Evolutionary conservation across 345 rosid genomes (phyloP).

Genomic region (Linum usitatissimum): DNA sequence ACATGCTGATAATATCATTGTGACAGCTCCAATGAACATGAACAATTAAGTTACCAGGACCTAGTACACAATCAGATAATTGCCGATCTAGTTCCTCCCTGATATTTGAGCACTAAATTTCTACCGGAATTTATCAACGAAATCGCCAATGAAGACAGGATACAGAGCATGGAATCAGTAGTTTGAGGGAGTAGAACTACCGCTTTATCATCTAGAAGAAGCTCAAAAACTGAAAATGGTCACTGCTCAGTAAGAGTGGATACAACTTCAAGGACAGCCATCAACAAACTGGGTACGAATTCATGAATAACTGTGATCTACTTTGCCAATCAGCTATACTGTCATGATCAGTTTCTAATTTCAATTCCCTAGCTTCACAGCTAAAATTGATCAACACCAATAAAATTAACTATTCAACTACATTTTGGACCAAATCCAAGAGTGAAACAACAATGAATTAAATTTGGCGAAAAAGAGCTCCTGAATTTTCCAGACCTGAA

Average conservation of each 20-base stretch:
- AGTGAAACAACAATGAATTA: neutral
- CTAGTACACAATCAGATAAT: neutral
- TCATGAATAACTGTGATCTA: neutral
- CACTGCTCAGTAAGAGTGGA: neutral
- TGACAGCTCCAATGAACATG: neutral
- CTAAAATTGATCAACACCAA: neutral
- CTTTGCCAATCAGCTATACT: neutral
- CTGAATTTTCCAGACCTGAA: constrained; percentile 39
- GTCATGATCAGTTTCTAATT: neutral
- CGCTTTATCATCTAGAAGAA: too few relatives aligned
- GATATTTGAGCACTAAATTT: too few relatives aligned
- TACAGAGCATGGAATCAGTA: too few relatives aligned
- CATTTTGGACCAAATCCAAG: neutral
- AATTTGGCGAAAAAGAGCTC: neutral
- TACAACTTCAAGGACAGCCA: neutral
- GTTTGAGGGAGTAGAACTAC: too few relatives aligned
- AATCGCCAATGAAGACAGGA: too few relatives aligned
- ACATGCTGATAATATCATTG: neutral
- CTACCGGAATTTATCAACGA: too few relatives aligned
- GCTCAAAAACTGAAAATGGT: neutral
- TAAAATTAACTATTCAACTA: neutral
- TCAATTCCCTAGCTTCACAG: neutral
- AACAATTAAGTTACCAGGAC: neutral
- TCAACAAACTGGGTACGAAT: neutral
- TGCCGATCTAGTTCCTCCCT: too few relatives aligned